phyloP scores from a whole-genome alignment of 148 eudicot species.

The Rhododendron simsii region DNA sequence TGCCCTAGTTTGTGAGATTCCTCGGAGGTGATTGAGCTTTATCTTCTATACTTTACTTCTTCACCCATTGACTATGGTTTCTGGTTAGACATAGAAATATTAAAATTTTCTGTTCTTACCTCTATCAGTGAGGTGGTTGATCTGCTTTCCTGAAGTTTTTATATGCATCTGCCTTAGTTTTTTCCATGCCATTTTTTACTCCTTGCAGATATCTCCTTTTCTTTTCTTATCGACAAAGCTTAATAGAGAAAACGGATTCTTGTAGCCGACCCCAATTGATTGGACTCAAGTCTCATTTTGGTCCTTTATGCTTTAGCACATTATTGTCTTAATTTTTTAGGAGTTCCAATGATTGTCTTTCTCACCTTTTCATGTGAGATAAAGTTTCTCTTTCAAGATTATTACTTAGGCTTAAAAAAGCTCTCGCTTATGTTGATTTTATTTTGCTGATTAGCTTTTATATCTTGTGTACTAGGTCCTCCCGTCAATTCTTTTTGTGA shows the following conservation, averaged over 20 bases:
- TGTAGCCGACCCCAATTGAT: neutral
- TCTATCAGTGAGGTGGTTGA: neutral
- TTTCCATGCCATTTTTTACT: neutral
- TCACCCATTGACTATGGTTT: neutral
- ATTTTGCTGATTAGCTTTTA: constrained; percentile 8
- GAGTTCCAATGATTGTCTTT: neutral
- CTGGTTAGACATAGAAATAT: neutral
- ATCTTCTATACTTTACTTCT: neutral
- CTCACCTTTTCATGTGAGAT: neutral
- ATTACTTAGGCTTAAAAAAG: neutral
- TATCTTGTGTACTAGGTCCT: constrained; percentile 59
- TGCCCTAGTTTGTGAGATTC: neutral
- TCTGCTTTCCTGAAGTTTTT: neutral
- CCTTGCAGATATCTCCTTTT: neutral
- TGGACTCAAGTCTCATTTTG: neutral
- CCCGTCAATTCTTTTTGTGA: constrained; percentile 82
- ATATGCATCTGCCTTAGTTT: neutral
- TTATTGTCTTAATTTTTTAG: neutral
- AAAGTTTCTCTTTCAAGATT: neutral
- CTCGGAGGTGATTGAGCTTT: neutral
- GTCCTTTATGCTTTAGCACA: neutral
- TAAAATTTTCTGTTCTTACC: neutral
- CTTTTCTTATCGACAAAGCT: neutral
- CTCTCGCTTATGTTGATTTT: neutral
- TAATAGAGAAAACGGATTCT: neutral